Conservation (phyloP, 2,329 filamentous ascomycete species). For the Zymoseptoria pseudotritici region DNA sequence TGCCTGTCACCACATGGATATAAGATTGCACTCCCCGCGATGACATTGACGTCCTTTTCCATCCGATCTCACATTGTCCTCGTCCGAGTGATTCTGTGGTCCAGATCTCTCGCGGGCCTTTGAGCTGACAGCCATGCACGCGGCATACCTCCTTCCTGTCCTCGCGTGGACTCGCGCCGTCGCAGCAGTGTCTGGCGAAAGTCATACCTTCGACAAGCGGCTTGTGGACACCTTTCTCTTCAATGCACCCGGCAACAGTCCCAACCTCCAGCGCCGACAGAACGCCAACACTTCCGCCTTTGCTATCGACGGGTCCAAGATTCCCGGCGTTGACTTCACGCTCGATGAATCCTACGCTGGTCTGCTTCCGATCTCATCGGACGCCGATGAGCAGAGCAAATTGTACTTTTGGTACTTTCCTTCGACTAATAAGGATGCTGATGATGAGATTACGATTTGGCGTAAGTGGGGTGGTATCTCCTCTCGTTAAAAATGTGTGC, state of each 20-base stretch:
- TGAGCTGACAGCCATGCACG: neutral
- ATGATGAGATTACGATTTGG: constrained; percentile 47
- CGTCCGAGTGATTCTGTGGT: neutral
- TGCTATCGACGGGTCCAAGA: constrained; percentile 23
- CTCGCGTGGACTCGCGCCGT: neutral
- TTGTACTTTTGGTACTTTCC: constrained; percentile 53
- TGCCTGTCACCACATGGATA: too few species aligned
- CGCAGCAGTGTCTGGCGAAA: neutral
- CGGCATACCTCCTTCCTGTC: neutral
- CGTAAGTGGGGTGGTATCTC: constrained; percentile 13
- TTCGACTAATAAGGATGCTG: constrained; percentile 40
- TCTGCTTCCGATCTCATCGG: constrained; percentile 47
- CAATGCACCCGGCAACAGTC: neutral
- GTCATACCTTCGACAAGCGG: neutral
- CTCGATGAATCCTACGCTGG: constrained; percentile 40
- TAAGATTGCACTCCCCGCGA: too few species aligned
- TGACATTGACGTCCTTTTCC: too few species aligned
- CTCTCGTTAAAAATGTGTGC: constrained; percentile 32
- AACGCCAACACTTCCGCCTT: constrained; percentile 8
- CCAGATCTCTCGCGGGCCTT: too few species aligned
- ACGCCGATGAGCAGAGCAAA: constrained; percentile 37
- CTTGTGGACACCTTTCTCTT: neutral
- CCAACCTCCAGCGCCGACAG: constrained; percentile 16
- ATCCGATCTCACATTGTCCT: neutral
- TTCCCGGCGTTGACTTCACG: constrained; percentile 37